Evolutionary conservation across 2,329 filamentous ascomycete species (phyloP).

Genomic region (Mollisia scopiformis): DNA sequence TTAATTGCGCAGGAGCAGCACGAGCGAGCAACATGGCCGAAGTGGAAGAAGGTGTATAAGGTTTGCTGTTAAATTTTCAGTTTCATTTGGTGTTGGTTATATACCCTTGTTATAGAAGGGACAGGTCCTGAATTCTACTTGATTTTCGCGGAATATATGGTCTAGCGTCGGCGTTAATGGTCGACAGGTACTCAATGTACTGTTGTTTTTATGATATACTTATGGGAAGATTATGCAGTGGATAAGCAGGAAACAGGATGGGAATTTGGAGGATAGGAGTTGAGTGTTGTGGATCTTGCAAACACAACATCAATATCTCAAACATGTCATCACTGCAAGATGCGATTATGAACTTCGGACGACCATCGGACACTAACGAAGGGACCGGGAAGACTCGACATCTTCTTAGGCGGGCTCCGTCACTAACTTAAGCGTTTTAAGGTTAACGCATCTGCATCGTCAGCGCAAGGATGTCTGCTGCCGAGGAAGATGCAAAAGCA

Average conservation of each 20-base stretch:
- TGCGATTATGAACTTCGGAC: not conserved
- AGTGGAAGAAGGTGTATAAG: slow-evolving; percentile 78
- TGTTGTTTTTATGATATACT: not conserved
- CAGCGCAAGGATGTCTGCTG: not conserved
- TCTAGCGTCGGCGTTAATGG: not conserved
- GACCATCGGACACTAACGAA: no score
- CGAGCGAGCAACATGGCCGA: slow-evolving; percentile 72
- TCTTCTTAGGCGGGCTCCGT: not conserved
- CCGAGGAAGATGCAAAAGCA: not conserved
- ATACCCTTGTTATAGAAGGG: not conserved
- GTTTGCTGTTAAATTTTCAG: slow-evolving; percentile 60
- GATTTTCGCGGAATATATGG: not conserved
- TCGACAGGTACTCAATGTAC: not conserved
- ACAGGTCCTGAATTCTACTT: not conserved
- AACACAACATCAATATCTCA: no score
- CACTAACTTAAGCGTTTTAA: not conserved
- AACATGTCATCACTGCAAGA: no score
- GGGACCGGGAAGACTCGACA: no score
- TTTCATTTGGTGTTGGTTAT: not conserved
- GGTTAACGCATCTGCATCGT: not conserved
- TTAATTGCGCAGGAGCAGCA: slow-evolving; percentile 79
- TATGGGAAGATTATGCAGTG: no score
- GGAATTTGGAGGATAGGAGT: no score
- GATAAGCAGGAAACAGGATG: no score
- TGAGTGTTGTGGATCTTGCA: no score